Evolutionary conservation across 148 eudicot genomes (phyloP).

Genomic region (Fagopyrum homotropicum): DNA sequence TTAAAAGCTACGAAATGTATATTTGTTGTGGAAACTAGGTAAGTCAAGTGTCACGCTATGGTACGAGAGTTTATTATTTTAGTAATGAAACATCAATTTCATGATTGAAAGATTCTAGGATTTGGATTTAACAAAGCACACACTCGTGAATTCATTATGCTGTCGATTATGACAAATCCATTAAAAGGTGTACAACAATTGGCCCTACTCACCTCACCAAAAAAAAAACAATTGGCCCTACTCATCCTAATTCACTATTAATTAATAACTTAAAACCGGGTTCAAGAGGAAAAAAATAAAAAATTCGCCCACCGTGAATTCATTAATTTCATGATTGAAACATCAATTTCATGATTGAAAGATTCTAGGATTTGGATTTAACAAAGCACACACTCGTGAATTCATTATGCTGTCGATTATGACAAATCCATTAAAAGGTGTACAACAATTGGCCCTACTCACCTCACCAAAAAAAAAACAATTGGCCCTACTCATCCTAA

Average conservation of each 20-base stretch:
- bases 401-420: neutral
- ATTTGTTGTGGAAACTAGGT: neutral
- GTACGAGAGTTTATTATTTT: neutral
- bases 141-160: neutral
- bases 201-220: too few species aligned
- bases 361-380: neutral
- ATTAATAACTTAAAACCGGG: neutral
- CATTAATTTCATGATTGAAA: too few species aligned
- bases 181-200: neutral
- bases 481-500: neutral
- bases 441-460: neutral
- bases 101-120: constrained; percentile 4
- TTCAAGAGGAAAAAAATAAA: too few species aligned
- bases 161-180: neutral
- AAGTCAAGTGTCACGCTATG: constrained; percentile 3
- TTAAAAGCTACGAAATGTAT: too few species aligned
- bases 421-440: neutral
- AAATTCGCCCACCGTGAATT: too few species aligned
- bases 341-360: constrained; percentile 3
- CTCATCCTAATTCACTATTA: neutral
- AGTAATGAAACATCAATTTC: constrained; percentile 2
- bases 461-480: too few species aligned
- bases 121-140: neutral
- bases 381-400: neutral
- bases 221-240: too few species aligned